Conservation (phyloP, 208 protist genomes). For the Trypanosoma theileri region DNA sequence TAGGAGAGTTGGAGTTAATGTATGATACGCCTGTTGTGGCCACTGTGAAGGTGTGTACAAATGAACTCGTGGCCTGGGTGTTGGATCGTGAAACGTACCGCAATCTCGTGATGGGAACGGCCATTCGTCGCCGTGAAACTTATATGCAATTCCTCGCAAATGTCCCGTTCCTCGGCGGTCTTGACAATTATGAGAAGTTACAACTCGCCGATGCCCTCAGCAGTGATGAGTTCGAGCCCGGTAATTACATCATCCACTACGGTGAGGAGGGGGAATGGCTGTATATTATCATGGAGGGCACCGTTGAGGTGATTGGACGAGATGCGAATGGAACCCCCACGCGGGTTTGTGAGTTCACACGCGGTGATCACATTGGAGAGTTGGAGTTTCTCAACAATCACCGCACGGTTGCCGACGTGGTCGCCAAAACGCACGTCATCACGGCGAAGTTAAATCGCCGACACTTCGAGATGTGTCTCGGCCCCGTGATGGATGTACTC, state of each 20-base stretch:
- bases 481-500: conserved; percentile 86
- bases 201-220: conserved; percentile 88
- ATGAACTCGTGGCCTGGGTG: conserved; percentile 77
- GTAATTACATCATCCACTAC: conserved; percentile 89
- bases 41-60: conserved; percentile 80
- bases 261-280: conserved; percentile 89
- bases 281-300: conserved; percentile 89
- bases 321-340: conserved; percentile 59
- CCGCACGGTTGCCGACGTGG: conserved; percentile 78
- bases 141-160: conserved; percentile 79
- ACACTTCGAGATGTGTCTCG: conserved; percentile 93
- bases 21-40: conserved; percentile 88
- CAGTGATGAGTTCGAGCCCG: conserved; percentile 71
- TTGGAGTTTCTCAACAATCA: conserved; percentile 92
- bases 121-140: conserved; percentile 78
- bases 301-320: conserved; percentile 85
- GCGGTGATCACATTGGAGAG: conserved; percentile 87
- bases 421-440: conserved; percentile 72
- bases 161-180: conserved; percentile 73
- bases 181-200: conserved; percentile 84
- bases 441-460: conserved; percentile 89
- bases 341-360: conserved; percentile 83
- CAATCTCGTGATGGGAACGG: conserved; percentile 88
- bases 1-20: conserved; percentile 90
- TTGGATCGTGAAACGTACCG: conserved; percentile 91